phyloP scores from a whole-genome alignment of 164 flowering plant species.

The Houttuynia cordata region DNA sequence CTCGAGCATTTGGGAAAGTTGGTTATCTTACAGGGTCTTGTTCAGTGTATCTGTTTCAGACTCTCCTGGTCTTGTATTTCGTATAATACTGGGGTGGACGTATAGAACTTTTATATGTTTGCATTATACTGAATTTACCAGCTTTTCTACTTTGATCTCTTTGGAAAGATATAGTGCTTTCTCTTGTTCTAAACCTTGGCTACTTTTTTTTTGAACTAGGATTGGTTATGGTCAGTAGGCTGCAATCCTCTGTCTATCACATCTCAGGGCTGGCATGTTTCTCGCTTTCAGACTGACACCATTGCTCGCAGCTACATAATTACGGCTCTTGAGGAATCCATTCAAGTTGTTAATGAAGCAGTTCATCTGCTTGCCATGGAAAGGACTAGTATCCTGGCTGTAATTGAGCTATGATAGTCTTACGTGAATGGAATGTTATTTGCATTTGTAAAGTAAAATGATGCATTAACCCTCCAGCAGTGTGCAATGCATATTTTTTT shows the following conservation, averaged over 20 bases:
- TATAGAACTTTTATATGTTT: background rate
- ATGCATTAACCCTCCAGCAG: background rate
- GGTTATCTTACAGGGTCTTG: background rate
- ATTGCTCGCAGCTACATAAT: constrained; percentile 89
- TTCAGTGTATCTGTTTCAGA: background rate
- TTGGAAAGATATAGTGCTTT: too few species aligned
- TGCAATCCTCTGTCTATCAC: constrained; percentile 79
- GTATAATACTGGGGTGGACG: too few species aligned
- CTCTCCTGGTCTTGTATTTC: background rate
- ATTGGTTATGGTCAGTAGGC: constrained; percentile 98
- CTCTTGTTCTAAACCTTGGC: background rate
- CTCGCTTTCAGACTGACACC: constrained; percentile 82
- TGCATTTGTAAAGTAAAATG: too few species aligned
- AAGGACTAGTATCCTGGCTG: constrained; percentile 80
- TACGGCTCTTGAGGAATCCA: constrained; percentile 83
- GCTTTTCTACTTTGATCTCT: background rate
- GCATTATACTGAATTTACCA: background rate
- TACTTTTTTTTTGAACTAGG: constrained; percentile 30
- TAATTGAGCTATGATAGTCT: background rate
- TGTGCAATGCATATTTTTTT: too few species aligned
- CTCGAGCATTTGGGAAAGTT: too few species aligned
- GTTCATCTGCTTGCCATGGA: constrained; percentile 65
- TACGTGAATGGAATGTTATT: background rate
- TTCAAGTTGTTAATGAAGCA: constrained; percentile 75
- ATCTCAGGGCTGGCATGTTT: constrained; percentile 83